Base-by-base conservation (phyloP, 495 filamentous ascomycete species). In the Acidiella bohemica region DNA sequence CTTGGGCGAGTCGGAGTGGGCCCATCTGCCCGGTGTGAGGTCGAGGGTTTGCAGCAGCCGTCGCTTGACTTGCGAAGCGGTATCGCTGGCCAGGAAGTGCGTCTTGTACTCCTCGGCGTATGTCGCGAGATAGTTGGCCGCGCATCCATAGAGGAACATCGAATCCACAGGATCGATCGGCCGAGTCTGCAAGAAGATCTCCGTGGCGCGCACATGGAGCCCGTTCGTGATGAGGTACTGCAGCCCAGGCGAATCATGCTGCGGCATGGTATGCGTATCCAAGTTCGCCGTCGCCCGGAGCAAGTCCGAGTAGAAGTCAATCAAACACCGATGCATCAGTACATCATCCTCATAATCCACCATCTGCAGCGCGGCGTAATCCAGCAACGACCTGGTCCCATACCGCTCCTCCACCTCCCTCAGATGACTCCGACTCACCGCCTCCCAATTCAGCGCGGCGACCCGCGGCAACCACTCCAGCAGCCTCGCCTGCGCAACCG, bases 401-500 rank as follows among this genome's bases (percentile, higher is more conserved):
- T 75, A 78, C 28, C 57, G 55, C 1, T 60, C 46, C 39, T 84
- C 76, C 1, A 87, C 51, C 0, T 79, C 75, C 0, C 71, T 47
- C 18, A 78, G 59, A 16, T 78, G 67, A 0, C 78, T 67, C 12
- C 53, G 61, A 7, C 68, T 66, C 26, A 90, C 65, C 9, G 70
- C 62, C 11, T 64, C 59, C 64, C 83, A 76, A 53, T 81, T 73
- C 36, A 84, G 46, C 2, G 60, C 57, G 3, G 77, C 80, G 3
- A 84, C 67, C 11, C 75, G 71, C 1, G 78, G 73, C 2, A 93
- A 58, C 44, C 87, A 63, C 9, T 76, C 70, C 47, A 93, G 61
- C 28, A 93, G 44, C 41, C 86, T 67, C 25, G 77, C 82, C 59
- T 94, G 85, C 1, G 83, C 78, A 16, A 92, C 60, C 0, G 83